Evolutionary conservation across 768 basidiomycete species (phyloP), one percentile per base, ranked within the genome.

Genomic region (Xerocomellus dryophilus): DNA sequence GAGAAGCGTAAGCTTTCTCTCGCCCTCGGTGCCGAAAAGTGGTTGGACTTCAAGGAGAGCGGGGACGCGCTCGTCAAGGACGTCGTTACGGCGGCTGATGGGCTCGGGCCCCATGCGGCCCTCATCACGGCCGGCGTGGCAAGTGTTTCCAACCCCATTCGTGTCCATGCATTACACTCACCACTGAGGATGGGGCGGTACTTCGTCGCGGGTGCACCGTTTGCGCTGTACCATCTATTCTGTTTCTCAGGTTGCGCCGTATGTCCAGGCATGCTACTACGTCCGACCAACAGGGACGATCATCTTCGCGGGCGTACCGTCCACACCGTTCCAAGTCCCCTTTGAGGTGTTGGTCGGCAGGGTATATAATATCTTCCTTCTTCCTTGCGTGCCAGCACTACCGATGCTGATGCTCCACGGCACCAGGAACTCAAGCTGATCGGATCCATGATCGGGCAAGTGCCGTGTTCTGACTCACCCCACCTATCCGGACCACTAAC

Each of bases 41-140:
- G 65, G 65, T 49, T 82, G 54, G 81, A 81, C 65, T 82, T 80
- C 68, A 73, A 69, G 56, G 65, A 72, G 53, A 66, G 64, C 25
- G 65, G 73, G 43, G 72, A 76, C n/a, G 53, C 34, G 6, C 61
- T 78, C 45, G 72, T 77, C 39, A 52, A 54, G 14, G 70, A 73
- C 7, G 70, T 81, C 54, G 58, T 73, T 38, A 66, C 62, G 0
- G 72, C 72, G 4, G 65, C 71, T 1, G 79, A 70, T 29, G 80
- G 78, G 0, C 52, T 67, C 9, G 80, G 81, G 2, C 77, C 80
- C 2, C 76, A 78, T 41, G 74, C 70, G 1, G 70, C 56, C 2
- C 45, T 70, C 14, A 18, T 73, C n/a, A 9, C 63, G 5, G 58
- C 66, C 1, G 61, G 58, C n/a, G 35, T 6, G 21, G 68, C 66